Conservation (phyloP, 495 filamentous ascomycete genomes). For the Oidiodendron maius region DNA sequence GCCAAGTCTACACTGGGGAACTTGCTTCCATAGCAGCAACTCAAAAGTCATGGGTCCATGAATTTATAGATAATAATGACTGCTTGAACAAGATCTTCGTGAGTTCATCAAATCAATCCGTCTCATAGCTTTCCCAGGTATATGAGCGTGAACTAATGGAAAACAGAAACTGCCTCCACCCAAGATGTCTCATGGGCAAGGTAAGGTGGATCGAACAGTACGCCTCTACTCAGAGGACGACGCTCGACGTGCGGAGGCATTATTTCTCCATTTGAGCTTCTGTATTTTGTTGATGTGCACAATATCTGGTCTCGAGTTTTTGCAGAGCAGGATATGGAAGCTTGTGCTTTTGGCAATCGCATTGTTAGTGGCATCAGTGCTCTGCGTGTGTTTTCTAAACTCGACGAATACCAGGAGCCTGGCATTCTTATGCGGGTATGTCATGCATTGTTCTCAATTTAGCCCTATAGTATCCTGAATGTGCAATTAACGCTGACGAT, state of each 20-base stretch:
- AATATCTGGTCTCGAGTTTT: conserved; percentile 6
- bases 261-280: conserved; percentile 11
- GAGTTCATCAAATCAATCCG: too few relatives aligned
- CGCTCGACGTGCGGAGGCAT: conserved; percentile 8
- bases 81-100: conserved; percentile 5
- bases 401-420: conserved; percentile 9
- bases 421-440: conserved; percentile 12
- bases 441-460: neutral
- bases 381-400: conserved; percentile 9
- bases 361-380: conserved; percentile 8
- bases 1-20: neutral
- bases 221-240: conserved; percentile 13
- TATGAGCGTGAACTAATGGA: too few relatives aligned
- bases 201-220: too few relatives aligned
- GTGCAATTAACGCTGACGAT: neutral
- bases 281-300: conserved; percentile 12
- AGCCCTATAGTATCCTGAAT: neutral
- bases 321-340: conserved; percentile 12
- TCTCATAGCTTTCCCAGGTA: too few relatives aligned
- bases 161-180: too few relatives aligned
- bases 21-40: conserved; percentile 9
- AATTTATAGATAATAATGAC: conserved; percentile 12
- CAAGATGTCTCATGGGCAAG: too few relatives aligned
- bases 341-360: conserved; percentile 6
- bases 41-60: conserved; percentile 11